A percentile compares a stretch with the other conserved stretches of the same genome.
Conservation (phyloP, 768 basidiomycete species). For the Trametes gibbosa region DNA sequence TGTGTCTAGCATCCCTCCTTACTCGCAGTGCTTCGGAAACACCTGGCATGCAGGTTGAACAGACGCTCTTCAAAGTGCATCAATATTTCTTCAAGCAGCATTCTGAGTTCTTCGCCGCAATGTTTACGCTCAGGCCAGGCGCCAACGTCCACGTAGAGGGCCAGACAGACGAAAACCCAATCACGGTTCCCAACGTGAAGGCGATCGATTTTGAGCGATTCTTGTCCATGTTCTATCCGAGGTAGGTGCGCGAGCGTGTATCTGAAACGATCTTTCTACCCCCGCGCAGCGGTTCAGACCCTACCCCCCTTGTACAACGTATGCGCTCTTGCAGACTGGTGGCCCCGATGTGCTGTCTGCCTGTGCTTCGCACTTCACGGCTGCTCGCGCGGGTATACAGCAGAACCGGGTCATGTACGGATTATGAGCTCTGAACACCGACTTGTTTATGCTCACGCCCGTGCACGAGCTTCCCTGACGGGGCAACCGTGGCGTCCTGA, state of each 20-base stretch:
- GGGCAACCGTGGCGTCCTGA: background rate
- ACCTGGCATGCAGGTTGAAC: constrained; percentile 12
- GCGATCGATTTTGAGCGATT: constrained; percentile 21
- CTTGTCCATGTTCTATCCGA: constrained; percentile 22
- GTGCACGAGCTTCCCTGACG: no score
- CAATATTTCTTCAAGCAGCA: constrained; percentile 17
- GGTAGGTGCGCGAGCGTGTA: constrained; percentile 14
- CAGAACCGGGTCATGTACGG: no score
- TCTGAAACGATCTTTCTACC: constrained; percentile 1
- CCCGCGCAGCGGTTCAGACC: background rate
- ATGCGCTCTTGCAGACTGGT: background rate
- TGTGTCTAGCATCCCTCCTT: background rate
- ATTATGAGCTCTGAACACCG: no score
- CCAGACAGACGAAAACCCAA: constrained; percentile 15
- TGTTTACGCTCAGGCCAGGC: constrained; percentile 18
- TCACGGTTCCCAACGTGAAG: constrained; percentile 9
- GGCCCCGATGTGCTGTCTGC: background rate
- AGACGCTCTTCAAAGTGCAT: constrained; percentile 25
- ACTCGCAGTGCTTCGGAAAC: background rate
- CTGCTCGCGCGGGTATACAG: no score
- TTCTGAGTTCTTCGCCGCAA: constrained; percentile 18
- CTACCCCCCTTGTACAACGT: background rate
- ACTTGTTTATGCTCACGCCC: no score
- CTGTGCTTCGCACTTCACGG: no score
- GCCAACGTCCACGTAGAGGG: constrained; percentile 12